These are phyloP conservation scores for Micromonas pusilla DNA, from an alignment of 139 green algal genomes.

Conservation along the genomic window DNA sequence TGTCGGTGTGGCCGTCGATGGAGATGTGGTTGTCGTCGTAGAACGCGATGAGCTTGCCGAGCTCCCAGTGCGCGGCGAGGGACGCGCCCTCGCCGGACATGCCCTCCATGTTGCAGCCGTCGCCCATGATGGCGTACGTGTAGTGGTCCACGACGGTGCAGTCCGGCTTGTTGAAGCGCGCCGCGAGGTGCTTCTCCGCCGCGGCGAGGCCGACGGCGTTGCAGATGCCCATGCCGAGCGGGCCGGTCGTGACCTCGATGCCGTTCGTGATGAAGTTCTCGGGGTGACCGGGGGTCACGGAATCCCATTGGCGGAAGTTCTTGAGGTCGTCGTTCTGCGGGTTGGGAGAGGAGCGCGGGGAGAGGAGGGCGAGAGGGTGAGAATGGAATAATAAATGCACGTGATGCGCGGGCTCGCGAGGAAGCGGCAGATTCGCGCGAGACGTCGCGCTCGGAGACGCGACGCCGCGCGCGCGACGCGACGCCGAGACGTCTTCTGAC, in stretches of 20 bases:
- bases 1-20: slow-evolving; percentile 97
- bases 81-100: slow-evolving; percentile 93
- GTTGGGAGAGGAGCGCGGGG: background rate
- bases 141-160: slow-evolving; percentile 92
- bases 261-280: slow-evolving; percentile 96
- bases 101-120: slow-evolving; percentile 99
- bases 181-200: slow-evolving; percentile 89
- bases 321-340: slow-evolving; percentile 88
- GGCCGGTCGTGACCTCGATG: slow-evolving; percentile 95
- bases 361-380: background rate
- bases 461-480: no score
- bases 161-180: slow-evolving; percentile 98
- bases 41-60: slow-evolving; percentile 97
- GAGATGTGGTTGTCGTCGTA: slow-evolving; percentile 99
- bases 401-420: no score
- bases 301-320: slow-evolving; percentile 92
- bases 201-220: slow-evolving; percentile 92
- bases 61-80: slow-evolving; percentile 93
- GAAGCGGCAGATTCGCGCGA: no score
- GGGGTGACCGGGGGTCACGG: slow-evolving; percentile 88
- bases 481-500: no score
- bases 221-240: slow-evolving; percentile 90
- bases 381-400: no score
- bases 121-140: slow-evolving; percentile 97
- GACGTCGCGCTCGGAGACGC: no score